Evolutionary conservation across 768 basidiomycete species (phyloP).

Genomic region (Boletales sp.): DNA sequence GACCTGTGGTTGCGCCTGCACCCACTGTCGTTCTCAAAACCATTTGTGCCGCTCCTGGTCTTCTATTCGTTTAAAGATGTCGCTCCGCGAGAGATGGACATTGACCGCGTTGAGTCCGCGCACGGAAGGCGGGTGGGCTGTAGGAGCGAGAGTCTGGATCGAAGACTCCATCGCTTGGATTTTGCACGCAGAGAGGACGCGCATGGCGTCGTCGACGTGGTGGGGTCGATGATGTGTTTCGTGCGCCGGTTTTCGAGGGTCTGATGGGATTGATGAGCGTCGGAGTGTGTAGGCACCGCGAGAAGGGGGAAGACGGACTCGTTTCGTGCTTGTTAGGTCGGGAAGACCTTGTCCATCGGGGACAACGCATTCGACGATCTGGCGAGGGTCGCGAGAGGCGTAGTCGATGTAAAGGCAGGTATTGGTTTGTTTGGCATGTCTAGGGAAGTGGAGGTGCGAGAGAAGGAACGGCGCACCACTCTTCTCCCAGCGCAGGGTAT

Average conservation of each 20-base stretch:
- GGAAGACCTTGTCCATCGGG: conserved; percentile 86
- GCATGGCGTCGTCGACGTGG: conserved; percentile 67
- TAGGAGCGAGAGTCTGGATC: conserved; percentile 10
- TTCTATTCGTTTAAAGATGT: conserved; percentile 83
- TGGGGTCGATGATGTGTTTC: conserved; percentile 84
- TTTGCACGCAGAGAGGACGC: conserved; percentile 49
- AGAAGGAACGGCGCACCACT: not conserved
- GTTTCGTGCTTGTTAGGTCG: conserved; percentile 83
- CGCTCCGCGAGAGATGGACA: conserved; percentile 49
- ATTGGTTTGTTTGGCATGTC: conserved; percentile 32
- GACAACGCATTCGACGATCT: conserved; percentile 80
- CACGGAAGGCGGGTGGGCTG: conserved; percentile 11
- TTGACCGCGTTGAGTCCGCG: conserved; percentile 6
- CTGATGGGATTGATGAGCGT: conserved; percentile 34
- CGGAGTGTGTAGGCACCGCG: no score
- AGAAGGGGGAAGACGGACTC: conserved; percentile 47
- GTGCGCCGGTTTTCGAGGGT: conserved; percentile 90
- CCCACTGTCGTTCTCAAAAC: conserved; percentile 86
- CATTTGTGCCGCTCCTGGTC: conserved; percentile 92
- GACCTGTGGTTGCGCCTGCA: conserved; percentile 65
- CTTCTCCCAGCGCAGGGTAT: no score
- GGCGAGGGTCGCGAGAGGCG: conserved; percentile 70
- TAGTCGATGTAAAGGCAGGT: conserved; percentile 71
- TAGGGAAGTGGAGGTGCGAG: conserved; percentile 1
- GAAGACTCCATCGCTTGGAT: conserved; percentile 14